Evolutionary conservation across 176 grass and related monocot species (phyloP), one percentile per base, ranked within the genome.

Genomic region (Triticum turgidum): DNA sequence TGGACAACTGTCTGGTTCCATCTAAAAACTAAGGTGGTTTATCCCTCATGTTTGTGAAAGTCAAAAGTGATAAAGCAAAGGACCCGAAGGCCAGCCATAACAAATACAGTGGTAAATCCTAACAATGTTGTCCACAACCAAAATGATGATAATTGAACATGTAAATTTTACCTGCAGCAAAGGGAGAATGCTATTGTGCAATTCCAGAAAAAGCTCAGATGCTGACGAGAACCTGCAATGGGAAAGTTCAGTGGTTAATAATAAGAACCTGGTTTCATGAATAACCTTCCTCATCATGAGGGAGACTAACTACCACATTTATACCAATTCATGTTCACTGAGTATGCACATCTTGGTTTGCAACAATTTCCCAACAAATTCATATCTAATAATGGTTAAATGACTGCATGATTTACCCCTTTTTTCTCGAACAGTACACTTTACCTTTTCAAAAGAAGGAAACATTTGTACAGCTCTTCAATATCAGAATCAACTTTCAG

Each of bases 401-500:
- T 42, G 9, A 14, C 17, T 82, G 4, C 15, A 24, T 59, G 33
- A 0, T 65, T 79, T 87, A 96, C 96, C 93, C 89, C 85, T 94
- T 96, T 56, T 58, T 21, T 21, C 54, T 59, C 20, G 0, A 59
- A 21, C 54, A 59, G 7, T 59, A 59, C 54, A 0, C 0, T 58
- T 79, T 87, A 98, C 96, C 96, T 94, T 91, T 94, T 96, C 79
- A 98, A 49, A 89, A 96, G 82, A 62, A 92, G 79, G 90, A 98
- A 98, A 80, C 96, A 98, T 85, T 80, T 92, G 61, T 98, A 87
- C 65, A 98, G 88, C 82, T 98, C 96, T 91, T 98, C 96, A 29
- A 98, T 91, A 86, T 98, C 93, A 82, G 58, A 86, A 69, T 87
- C 90, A 82, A 98, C 86, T 82, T 95, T 98, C 61, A 86, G 73